Evolutionary conservation across 148 eudicot species (phyloP).

Genomic region (Hydrangea macrophylla): DNA sequence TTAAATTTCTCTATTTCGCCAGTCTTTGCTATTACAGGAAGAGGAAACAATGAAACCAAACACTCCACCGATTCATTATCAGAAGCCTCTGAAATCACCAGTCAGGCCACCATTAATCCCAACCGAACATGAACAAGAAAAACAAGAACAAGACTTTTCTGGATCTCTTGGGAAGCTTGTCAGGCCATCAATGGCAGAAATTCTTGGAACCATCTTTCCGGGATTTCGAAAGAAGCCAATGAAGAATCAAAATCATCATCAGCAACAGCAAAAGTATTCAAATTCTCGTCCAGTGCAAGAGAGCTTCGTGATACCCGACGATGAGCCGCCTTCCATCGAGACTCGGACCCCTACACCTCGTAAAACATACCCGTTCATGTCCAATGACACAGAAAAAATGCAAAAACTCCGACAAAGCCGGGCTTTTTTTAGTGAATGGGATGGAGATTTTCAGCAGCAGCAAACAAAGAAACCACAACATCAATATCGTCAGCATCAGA

Average conservation of each 20-base stretch:
- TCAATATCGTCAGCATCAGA: conserved; percentile 62
- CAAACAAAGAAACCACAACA: conserved; percentile 39
- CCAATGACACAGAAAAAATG: conserved; percentile 78
- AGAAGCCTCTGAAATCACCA: conserved; percentile 46
- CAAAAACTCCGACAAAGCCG: conserved; percentile 76
- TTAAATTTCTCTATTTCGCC: neutral
- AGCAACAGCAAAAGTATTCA: conserved; percentile 28
- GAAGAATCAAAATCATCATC: conserved; percentile 31
- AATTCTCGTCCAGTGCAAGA: conserved; percentile 76
- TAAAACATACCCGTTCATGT: conserved; percentile 89
- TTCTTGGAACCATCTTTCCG: conserved; percentile 61
- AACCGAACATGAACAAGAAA: conserved; percentile 62
- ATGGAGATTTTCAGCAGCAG: conserved; percentile 44
- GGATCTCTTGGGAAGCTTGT: conserved; percentile 63
- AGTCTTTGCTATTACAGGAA: conserved; percentile 35
- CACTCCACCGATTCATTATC: conserved; percentile 33
- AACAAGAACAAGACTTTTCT: conserved; percentile 71
- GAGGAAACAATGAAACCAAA: conserved; percentile 27
- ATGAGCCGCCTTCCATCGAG: conserved; percentile 81
- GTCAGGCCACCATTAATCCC: conserved; percentile 79
- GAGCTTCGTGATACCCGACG: conserved; percentile 78
- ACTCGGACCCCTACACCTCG: conserved; percentile 74
- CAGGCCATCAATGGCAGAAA: conserved; percentile 56
- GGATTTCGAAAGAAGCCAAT: conserved; percentile 40
- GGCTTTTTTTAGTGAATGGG: conserved; percentile 63